Evolutionary conservation across 169 alveolate species (phyloP), one percentile per base, ranked within the genome.

Genomic region (Plasmodium malariae): DNA sequence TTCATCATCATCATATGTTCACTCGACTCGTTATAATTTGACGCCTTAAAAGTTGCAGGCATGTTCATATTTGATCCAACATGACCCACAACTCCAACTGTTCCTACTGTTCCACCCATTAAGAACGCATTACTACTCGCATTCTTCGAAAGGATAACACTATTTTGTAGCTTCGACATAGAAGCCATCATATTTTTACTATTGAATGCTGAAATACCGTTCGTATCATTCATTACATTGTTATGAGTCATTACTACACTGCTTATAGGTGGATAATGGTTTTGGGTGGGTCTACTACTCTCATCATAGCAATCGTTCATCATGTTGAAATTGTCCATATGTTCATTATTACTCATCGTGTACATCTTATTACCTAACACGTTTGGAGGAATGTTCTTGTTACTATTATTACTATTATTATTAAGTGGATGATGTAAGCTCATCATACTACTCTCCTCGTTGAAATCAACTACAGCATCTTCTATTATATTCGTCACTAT

Each of bases 81-180:
- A n/a, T n/a, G n/a, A n/a, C n/a, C n/a, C n/a, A n/a, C n/a, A n/a
- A n/a, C n/a, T n/a, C n/a, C n/a, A n/a, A n/a, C n/a, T n/a, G n/a
- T n/a, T n/a, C n/a, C n/a, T n/a, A n/a, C n/a, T n/a, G n/a, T n/a
- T n/a, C n/a, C n/a, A n/a, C n/a, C n/a, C n/a, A n/a, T n/a, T n/a
- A n/a, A n/a, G n/a, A n/a, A n/a, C n/a, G n/a, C n/a, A 34, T 36
- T 74, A 45, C 40, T 57, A 9, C 70, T 48, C 9, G 32, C 73
- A n/a, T 45, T 57, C 45, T 74, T 74, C 26, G 88, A 34, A 37
- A 57, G 49, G 26, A 17, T 19, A 26, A 45, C 72, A 55, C 37
- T 74, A 21, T 74, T 74, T 21, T 54, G 26, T 9, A 37, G 19
- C 7, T 45, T 74, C 32, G 73, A 34, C n/a, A 9, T 9, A 6